These are phyloP conservation scores for Colletotrichum musicola DNA, from an alignment of 2,329 filamentous ascomycete species.

Conservation along the genomic window DNA sequence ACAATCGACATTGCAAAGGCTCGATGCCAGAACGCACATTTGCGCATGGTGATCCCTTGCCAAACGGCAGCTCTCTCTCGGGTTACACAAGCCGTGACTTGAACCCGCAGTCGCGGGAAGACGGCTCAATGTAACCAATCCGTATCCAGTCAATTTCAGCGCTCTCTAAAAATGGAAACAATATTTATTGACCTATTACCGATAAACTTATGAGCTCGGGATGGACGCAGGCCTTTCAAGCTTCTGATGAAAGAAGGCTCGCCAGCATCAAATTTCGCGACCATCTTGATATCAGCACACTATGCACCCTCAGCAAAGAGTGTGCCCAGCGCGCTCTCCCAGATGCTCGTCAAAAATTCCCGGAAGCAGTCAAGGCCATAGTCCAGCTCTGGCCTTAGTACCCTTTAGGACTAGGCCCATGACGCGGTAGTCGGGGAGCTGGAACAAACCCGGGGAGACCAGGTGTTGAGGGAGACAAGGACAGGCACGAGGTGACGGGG, in stretches of 20 bases:
- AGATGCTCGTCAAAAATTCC: slow-evolving; percentile 39
- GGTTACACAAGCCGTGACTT: slow-evolving; percentile 24
- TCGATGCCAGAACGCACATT: not conserved
- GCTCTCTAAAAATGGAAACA: slow-evolving; percentile 29
- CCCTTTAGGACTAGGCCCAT: slow-evolving; percentile 31
- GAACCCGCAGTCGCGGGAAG: slow-evolving; percentile 17
- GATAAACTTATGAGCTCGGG: not conserved
- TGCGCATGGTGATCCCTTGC: not conserved
- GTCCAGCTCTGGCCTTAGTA: slow-evolving; percentile 20
- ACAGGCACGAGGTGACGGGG: slow-evolving; percentile 24
- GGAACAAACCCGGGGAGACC: slow-evolving; percentile 19
- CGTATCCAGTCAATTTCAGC: slow-evolving; percentile 4
- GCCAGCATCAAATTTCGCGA: slow-evolving; percentile 10
- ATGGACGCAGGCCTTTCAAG: not conserved
- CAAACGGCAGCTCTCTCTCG: slow-evolving; percentile 1
- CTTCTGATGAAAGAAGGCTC: slow-evolving; percentile 1
- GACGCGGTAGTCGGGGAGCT: slow-evolving; percentile 10
- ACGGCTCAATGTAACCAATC: slow-evolving; percentile 6
- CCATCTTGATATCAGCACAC: not conserved
- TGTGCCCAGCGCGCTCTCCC: slow-evolving; percentile 15
- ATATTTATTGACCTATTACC: slow-evolving; percentile 14
- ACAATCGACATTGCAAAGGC: not conserved
- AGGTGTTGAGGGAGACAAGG: slow-evolving; percentile 20
- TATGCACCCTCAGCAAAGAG: slow-evolving; percentile 2
- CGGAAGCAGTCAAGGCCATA: slow-evolving; percentile 48